Percentiles rank a stretch among this genome's conserved stretches.
These are phyloP conservation scores for Vanderwaltozyma tropicalis DNA, from an alignment of 805 yeast species.

Conservation along the genomic window DNA sequence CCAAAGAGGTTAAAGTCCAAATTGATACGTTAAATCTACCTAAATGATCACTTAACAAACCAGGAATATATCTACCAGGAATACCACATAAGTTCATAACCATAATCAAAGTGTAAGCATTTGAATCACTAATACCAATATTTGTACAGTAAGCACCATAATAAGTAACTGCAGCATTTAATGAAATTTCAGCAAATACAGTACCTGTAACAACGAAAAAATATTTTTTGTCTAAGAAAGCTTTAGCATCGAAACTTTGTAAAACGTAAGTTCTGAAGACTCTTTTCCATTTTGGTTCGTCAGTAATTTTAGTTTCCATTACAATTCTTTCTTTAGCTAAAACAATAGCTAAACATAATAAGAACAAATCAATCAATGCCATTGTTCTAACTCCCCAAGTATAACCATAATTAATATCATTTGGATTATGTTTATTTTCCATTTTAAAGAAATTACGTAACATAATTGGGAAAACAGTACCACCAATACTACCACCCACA, in stretches of 20 bases:
- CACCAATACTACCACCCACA: slow-evolving; percentile 43
- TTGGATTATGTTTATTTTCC: slow-evolving; percentile 1
- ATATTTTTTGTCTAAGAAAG: slow-evolving; percentile 35
- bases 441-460: slow-evolving; percentile 33
- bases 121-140: slow-evolving; percentile 30
- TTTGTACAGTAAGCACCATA: slow-evolving; percentile 39
- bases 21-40: slow-evolving; percentile 45
- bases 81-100: slow-evolving; percentile 31
- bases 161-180: slow-evolving; percentile 37
- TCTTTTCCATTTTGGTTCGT: slow-evolving; percentile 8
- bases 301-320: neutral
- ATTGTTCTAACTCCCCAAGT: slow-evolving; percentile 44
- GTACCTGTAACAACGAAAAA: slow-evolving; percentile 32
- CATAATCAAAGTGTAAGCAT: slow-evolving; percentile 35
- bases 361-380: slow-evolving; percentile 33
- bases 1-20: slow-evolving; percentile 20
- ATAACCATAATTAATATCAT: slow-evolving; percentile 30
- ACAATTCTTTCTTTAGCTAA: slow-evolving; percentile 36
- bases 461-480: slow-evolving; percentile 41
- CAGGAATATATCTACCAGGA: slow-evolving; percentile 32
- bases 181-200: slow-evolving; percentile 34
- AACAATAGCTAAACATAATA: slow-evolving; percentile 24
- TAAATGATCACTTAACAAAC: slow-evolving; percentile 30
- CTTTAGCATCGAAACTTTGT: slow-evolving; percentile 24
- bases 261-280: slow-evolving; percentile 18